phyloP scores from a whole-genome alignment of 805 yeast species.

The Schwanniomyces yamadae region DNA sequence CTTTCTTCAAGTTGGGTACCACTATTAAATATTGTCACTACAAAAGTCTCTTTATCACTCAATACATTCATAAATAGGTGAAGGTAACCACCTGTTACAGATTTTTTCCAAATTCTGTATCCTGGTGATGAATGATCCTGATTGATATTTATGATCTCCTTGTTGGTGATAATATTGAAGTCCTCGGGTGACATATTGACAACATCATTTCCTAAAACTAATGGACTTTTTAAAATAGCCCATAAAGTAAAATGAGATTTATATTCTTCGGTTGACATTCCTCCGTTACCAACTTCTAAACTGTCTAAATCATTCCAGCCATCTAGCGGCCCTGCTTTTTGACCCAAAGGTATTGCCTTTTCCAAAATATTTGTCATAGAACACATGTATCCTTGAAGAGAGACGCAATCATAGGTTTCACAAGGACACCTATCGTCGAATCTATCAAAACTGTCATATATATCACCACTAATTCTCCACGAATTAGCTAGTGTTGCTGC shows the following conservation, averaged over 20 bases:
- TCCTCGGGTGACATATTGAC: slow-evolving; percentile 16
- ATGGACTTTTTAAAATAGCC: slow-evolving; percentile 28
- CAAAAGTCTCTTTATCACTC: slow-evolving; percentile 2
- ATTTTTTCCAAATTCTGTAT: slow-evolving; percentile 7
- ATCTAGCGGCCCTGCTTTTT: slow-evolving; percentile 16
- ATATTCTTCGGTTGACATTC: slow-evolving; percentile 25
- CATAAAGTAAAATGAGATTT: slow-evolving; percentile 27
- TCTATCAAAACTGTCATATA: slow-evolving; percentile 12
- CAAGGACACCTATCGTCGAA: slow-evolving; percentile 28
- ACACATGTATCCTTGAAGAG: slow-evolving; percentile 22
- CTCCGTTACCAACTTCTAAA: slow-evolving; percentile 29
- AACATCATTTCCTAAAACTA: slow-evolving; percentile 26
- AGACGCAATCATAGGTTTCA: slow-evolving; percentile 19
- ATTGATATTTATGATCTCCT: slow-evolving; percentile 17
- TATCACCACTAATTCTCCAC: slow-evolving; percentile 29
- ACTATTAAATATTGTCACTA: slow-evolving; percentile 8
- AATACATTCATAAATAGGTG: slow-evolving; percentile 5
- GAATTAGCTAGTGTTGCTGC: slow-evolving; percentile 25
- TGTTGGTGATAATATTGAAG: slow-evolving; percentile 14
- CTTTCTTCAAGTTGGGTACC: slow-evolving; percentile 4
- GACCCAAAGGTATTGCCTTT: slow-evolving; percentile 25
- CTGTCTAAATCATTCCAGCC: slow-evolving; percentile 29
- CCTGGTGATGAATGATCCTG: slow-evolving; percentile 17
- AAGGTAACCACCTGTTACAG: slow-evolving; percentile 5
- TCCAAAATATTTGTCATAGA: slow-evolving; percentile 21